Conservation (phyloP, 2,329 filamentous ascomycete genomes). For the Cercospora zeae-maydis region DNA sequence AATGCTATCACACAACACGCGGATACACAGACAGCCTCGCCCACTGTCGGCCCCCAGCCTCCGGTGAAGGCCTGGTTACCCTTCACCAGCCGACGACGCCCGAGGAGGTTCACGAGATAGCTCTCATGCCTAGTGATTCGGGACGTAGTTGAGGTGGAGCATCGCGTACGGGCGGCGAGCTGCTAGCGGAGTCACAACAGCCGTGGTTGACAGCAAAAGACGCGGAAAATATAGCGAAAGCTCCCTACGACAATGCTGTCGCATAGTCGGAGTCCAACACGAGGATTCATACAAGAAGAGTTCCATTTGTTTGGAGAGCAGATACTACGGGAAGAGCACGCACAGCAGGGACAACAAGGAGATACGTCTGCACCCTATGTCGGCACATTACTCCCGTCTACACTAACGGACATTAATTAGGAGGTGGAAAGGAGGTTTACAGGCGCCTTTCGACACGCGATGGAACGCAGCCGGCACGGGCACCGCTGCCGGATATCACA, state of each 20-base stretch:
- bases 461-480: background rate
- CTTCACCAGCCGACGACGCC: background rate
- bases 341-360: background rate
- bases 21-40: background rate
- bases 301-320: background rate
- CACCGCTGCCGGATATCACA: slow-evolving; percentile 3
- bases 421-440: slow-evolving; percentile 9
- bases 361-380: background rate
- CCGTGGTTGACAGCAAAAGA: background rate
- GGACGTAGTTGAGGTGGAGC: slow-evolving; percentile 59
- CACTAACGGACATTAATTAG: background rate
- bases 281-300: background rate
- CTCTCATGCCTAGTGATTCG: background rate
- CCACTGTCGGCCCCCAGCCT: background rate
- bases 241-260: background rate
- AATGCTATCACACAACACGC: background rate
- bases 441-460: slow-evolving; percentile 10
- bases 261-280: background rate
- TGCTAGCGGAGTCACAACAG: background rate
- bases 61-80: background rate
- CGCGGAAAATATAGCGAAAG: background rate
- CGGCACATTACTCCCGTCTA: background rate
- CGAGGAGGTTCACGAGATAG: background rate
- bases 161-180: slow-evolving; percentile 38
- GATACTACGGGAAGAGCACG: background rate